These are phyloP conservation scores for Yueomyces sinensis DNA, from an alignment of 805 yeast species.

Conservation along the genomic window DNA sequence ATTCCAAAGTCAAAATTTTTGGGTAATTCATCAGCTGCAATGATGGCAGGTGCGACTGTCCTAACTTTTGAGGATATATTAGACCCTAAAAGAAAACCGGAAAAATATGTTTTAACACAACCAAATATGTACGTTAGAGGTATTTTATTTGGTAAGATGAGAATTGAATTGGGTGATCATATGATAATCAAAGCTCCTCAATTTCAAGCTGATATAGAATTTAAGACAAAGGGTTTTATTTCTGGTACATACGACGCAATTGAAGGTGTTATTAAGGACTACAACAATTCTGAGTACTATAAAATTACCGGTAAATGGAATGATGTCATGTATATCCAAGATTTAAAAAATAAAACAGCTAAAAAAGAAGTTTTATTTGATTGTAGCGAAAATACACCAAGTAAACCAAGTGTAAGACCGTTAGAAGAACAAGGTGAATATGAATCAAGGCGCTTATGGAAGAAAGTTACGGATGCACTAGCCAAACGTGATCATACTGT, in stretches of 20 bases:
- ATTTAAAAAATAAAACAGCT: constrained; percentile 31
- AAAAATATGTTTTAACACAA: constrained; percentile 71
- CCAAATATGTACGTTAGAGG: constrained; percentile 96
- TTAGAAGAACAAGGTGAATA: constrained; percentile 63
- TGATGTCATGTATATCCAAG: constrained; percentile 60
- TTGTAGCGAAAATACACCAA: constrained; percentile 37
- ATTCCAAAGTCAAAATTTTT: constrained; percentile 79
- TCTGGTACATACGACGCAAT: constrained; percentile 87
- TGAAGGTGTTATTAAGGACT: constrained; percentile 53
- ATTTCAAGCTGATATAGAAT: constrained; percentile 70
- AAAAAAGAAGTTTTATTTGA: constrained; percentile 44
- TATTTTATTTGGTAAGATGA: constrained; percentile 78
- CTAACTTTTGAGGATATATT: constrained; percentile 50
- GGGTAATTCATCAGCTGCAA: constrained; percentile 93
- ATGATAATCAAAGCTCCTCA: constrained; percentile 57
- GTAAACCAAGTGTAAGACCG: constrained; percentile 63
- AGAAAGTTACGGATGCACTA: constrained; percentile 68
- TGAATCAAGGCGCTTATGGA: constrained; percentile 81
- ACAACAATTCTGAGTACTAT: constrained; percentile 41
- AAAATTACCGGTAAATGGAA: constrained; percentile 89
- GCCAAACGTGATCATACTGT: constrained; percentile 63
- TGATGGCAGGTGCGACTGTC: constrained; percentile 85
- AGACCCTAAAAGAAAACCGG: constrained; percentile 38
- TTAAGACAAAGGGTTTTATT: constrained; percentile 89
- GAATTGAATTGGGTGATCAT: constrained; percentile 87